Evolutionary conservation across 257 asterid genomes (phyloP).

Genomic region (Solanum ossicruentum): DNA sequence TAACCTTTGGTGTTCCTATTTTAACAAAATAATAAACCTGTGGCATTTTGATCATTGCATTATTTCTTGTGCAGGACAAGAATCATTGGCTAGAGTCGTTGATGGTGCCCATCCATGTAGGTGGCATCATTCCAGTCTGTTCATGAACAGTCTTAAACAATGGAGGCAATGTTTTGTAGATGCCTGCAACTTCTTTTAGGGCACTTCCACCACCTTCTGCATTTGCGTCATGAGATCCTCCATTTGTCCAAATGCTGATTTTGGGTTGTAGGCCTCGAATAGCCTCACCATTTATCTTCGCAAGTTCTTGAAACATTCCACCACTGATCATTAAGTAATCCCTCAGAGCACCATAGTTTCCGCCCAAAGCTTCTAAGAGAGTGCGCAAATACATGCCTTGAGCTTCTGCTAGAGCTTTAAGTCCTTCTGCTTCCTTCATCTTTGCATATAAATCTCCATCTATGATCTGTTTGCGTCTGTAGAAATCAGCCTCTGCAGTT

Average conservation of each 20-base stretch:
- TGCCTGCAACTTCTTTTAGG: constrained; percentile 42
- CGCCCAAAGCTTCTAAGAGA: constrained; percentile 39
- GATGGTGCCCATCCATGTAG: constrained; percentile 47
- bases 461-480: constrained; percentile 20
- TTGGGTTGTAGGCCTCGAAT: constrained; percentile 51
- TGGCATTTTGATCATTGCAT: neutral
- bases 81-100: neutral
- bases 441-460: constrained; percentile 48
- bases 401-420: constrained; percentile 46
- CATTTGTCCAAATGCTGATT: constrained; percentile 54
- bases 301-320: constrained; percentile 42
- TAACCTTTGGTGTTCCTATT: neutral
- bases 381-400: constrained; percentile 39
- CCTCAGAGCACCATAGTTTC: constrained; percentile 37
- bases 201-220: constrained; percentile 7
- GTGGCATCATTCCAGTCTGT: constrained; percentile 66
- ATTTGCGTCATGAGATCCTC: neutral
- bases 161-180: constrained; percentile 57
- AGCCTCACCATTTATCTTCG: constrained; percentile 45
- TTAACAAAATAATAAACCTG: neutral
- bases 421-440: constrained; percentile 59
- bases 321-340: constrained; percentile 55
- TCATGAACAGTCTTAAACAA: constrained; percentile 49
- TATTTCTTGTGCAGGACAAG: neutral
- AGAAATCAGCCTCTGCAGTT: constrained; percentile 38